Evolutionary conservation across 2,329 filamentous ascomycete species (phyloP).

Genomic region (Mycosphaerella arachidis): DNA sequence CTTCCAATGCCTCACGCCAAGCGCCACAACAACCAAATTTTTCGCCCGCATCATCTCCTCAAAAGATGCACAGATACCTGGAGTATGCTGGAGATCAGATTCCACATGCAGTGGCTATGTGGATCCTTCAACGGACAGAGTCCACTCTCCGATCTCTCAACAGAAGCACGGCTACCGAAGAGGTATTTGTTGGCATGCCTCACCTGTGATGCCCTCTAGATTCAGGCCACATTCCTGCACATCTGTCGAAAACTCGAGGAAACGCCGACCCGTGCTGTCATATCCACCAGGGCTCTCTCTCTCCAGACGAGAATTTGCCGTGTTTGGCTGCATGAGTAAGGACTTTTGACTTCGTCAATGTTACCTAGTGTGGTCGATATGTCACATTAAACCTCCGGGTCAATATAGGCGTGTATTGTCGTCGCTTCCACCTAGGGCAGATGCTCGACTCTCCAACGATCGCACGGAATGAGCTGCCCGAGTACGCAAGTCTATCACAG

Average conservation of each 20-base stretch:
- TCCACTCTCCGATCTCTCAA: neutral
- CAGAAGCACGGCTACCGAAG: neutral
- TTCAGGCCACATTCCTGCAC: neutral
- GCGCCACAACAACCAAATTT: neutral
- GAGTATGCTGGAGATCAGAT: neutral
- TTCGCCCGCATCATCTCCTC: neutral
- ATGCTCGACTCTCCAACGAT: neutral
- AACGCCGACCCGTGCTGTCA: neutral
- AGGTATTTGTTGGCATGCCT: neutral
- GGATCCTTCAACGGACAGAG: neutral
- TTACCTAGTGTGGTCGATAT: neutral
- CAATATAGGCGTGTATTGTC: neutral
- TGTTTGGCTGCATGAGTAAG: neutral
- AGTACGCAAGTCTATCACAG: conserved; percentile 11
- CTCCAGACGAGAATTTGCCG: neutral
- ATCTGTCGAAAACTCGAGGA: neutral
- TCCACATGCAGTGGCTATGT: neutral
- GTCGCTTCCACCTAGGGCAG: neutral
- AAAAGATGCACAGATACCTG: neutral
- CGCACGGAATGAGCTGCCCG: conserved; percentile 7
- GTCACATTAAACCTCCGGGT: neutral
- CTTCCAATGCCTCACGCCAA: neutral
- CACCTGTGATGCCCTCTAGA: neutral
- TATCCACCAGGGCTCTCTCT: neutral
- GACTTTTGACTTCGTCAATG: neutral